phyloP scores from a whole-genome alignment of 202 grass and related monocot species.

The Zizania palustris region DNA sequence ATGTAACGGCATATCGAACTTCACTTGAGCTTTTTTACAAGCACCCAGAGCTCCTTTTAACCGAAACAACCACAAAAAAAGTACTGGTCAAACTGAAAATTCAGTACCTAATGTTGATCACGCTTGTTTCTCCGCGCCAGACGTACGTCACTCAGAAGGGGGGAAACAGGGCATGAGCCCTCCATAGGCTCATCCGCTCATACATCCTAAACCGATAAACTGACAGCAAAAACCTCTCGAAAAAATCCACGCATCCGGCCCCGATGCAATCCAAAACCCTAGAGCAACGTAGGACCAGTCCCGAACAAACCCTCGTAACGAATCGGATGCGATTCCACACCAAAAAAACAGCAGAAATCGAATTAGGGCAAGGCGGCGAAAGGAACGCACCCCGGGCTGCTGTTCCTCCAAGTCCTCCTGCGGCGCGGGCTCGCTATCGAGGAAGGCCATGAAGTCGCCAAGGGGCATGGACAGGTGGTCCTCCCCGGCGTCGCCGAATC shows the following conservation, averaged over 20 bases:
- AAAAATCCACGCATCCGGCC: neutral
- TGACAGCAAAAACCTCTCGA: neutral
- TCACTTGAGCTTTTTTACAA: neutral
- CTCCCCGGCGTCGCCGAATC: slow-evolving; percentile 23
- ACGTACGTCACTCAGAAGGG: neutral
- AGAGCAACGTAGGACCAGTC: neutral
- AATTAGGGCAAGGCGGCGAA: slow-evolving; percentile 36
- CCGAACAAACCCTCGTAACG: neutral
- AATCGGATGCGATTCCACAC: slow-evolving; percentile 38
- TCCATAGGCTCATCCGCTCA: neutral
- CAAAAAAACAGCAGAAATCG: neutral
- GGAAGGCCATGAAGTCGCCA: slow-evolving; percentile 56
- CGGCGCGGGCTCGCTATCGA: slow-evolving; percentile 32
- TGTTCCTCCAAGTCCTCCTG: slow-evolving; percentile 3
- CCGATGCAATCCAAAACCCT: slow-evolving; percentile 48
- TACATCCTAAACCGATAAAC: slow-evolving; percentile 16
- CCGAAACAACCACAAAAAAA: neutral
- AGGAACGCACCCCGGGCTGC: slow-evolving; percentile 39
- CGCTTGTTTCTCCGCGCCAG: neutral
- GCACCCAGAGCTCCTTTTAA: neutral
- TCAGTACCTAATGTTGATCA: slow-evolving; percentile 16
- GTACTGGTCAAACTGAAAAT: neutral
- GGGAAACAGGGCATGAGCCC: neutral
- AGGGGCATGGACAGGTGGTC: slow-evolving; percentile 67
- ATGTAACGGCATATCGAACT: neutral